These are phyloP conservation scores for Phytophthora nicotianae DNA, from an alignment of 352 stramenopile genomes.

Conservation along the genomic window DNA sequence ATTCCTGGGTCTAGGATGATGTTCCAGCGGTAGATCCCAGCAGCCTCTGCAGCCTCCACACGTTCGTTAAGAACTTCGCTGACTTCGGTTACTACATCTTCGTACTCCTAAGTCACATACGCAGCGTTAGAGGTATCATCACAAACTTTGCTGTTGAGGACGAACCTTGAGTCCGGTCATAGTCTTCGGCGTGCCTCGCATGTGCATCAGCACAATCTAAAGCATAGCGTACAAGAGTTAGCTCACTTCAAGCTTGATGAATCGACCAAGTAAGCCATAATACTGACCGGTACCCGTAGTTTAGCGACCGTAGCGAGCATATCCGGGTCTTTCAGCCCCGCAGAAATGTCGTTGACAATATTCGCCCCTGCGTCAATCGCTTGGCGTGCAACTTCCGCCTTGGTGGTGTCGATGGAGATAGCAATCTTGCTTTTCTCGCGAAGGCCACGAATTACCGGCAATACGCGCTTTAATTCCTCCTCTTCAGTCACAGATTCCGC, in stretches of 20 bases:
- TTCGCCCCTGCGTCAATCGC: conserved; percentile 94
- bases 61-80: conserved; percentile 72
- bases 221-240: conserved; percentile 14
- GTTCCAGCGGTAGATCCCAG: conserved; percentile 94
- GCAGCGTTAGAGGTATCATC: not conserved
- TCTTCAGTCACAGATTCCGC: conserved; percentile 86
- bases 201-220: conserved; percentile 98
- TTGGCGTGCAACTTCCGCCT: conserved; percentile 88
- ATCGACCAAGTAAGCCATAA: not conserved
- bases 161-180: conserved; percentile 91
- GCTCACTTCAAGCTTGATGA: not conserved
- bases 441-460: conserved; percentile 95
- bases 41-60: conserved; percentile 73
- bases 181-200: conserved; percentile 95
- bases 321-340: conserved; percentile 87
- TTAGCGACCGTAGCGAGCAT: conserved; percentile 93
- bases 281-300: conserved; percentile 76
- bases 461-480: conserved; percentile 90
- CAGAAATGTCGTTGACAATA: conserved; percentile 98
- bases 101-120: conserved; percentile 72
- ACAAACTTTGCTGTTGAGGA: not conserved
- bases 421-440: conserved; percentile 69
- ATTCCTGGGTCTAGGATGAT: conserved; percentile 97
- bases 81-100: conserved; percentile 91
- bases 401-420: conserved; percentile 98